Percentiles rank a stretch among this genome's conserved stretches.
These are phyloP conservation scores for Metarhizium humberi DNA, from an alignment of 2,329 filamentous ascomycete genomes.

Conservation along the genomic window DNA sequence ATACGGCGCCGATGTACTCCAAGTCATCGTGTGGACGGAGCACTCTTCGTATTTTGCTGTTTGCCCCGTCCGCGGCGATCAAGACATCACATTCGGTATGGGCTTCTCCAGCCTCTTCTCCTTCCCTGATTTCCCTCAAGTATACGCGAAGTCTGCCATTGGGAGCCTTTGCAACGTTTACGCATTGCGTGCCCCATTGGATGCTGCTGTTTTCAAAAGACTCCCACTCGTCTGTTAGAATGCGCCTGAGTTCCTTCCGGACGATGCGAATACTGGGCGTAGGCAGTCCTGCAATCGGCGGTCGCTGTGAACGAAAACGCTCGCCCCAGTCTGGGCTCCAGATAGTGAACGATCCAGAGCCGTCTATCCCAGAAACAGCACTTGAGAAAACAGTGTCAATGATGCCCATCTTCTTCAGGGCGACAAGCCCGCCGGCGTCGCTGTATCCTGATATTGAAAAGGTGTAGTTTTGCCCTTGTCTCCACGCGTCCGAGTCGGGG, in stretches of 20 bases:
- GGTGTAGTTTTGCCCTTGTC: conserved; percentile 25
- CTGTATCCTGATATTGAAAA: conserved; percentile 28
- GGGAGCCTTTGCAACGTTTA: conserved; percentile 11
- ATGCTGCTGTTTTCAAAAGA: conserved; percentile 10
- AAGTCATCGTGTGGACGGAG: conserved; percentile 30
- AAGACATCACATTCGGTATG: conserved; percentile 29
- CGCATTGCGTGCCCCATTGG: conserved; percentile 17
- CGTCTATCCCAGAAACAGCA: conserved; percentile 21
- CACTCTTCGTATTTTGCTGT: conserved; percentile 27
- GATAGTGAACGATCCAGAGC: conserved; percentile 26
- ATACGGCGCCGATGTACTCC: conserved; percentile 28
- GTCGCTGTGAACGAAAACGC: conserved; percentile 20
- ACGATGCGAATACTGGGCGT: conserved; percentile 26
- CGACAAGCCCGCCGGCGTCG: conserved; percentile 24
- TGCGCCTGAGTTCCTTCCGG: conserved; percentile 23
- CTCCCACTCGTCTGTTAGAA: conserved; percentile 20
- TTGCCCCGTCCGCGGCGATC: conserved; percentile 34
- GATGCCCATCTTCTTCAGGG: conserved; percentile 28
- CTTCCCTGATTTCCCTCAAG: not conserved
- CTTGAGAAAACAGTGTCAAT: conserved; percentile 22
- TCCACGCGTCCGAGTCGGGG: conserved; percentile 16
- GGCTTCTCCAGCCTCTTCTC: conserved; percentile 3
- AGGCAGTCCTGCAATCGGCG: conserved; percentile 24
- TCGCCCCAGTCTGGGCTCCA: conserved; percentile 29
- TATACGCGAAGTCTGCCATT: not conserved